Evolutionary conservation across 495 filamentous ascomycete genomes (phyloP), one percentile per base, ranked within the genome.

Genomic region (Aspergillus nanangensis): DNA sequence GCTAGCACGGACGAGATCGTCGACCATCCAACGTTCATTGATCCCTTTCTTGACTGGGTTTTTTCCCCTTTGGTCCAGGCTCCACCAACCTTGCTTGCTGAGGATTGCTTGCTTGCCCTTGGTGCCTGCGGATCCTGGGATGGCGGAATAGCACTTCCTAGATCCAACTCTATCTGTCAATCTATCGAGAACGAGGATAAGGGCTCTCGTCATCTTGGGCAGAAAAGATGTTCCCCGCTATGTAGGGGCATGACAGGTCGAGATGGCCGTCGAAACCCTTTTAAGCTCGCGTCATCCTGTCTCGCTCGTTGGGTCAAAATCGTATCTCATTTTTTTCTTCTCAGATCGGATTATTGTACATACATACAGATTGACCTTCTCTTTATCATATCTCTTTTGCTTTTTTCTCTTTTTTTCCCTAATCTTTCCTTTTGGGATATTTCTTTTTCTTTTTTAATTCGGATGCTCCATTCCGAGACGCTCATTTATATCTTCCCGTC

Each of bases 111-210:
- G 38, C 20, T 20, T 13, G 37, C 48, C 41, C 21, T 49, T 35
- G 38, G n/a, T 47, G 50, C 35, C 55, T 36, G 49, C n/a, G 38
- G 43, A 45, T 48, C 50, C 44, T 41, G 39, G 44, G 25, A 32
- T 50, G 33, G 40, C 48, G 47, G 41, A 50, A 49, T 51, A 23
- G 32, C 40, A 42, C 50, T 50, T 33, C 51, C 47, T 60, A 50
- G 50, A 51, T 50, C 41, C 53, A 60, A 52, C 50, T 53, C 47
- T 60, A 60, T 60, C 45, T 35, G n/a, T 32, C 47, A 51, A 53
- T 50, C 48, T 59, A 60, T 56, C 47, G 56, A 45, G 56, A 51
- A 53, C 44, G 50, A 49, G 47, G 40, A n/a, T 33, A n/a, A n/a
- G n/a, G n/a, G n/a, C 22, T 15, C 37, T 41, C 36, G 23, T 49